Base-by-base conservation (phyloP, 495 filamentous ascomycete species). In the Penicillium steckii region DNA sequence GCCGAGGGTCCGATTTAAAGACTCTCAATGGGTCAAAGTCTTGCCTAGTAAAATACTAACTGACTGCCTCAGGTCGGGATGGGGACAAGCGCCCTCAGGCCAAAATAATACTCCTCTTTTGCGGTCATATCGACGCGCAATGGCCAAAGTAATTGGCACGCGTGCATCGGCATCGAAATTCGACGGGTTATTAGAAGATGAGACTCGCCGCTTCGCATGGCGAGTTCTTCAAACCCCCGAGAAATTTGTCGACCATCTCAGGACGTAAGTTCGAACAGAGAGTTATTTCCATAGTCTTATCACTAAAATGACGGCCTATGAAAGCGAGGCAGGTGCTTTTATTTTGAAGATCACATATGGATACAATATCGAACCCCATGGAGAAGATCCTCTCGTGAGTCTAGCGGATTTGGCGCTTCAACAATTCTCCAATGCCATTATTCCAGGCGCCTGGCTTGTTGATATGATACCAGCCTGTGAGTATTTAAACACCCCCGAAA, bases 301-400 rank as follows among this genome's bases (percentile, higher is more conserved):
- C 12, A 21, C 41, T 27, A 44, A 24, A 19, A 18, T n/a, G 13
- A 42, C 4, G 25, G 12, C 29, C 27, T n/a, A 53, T 18, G 2
- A 17, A 27, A 76, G 69, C 23, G 65, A 68, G 32, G 66, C 73
- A 4, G 78, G 72, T 8, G 62, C 70, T 7, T 53, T 77, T 9
- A 75, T 81, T 8, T 52, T 81, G 1, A 77, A 77, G 24, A 70
- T 77, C 3, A 54, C 59, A 2, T 83, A 81, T 47, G 78, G 76
- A 13, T 81, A 83, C 52, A 72, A 62, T 0, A 66, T 69, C 9
- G 74, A 77, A 44, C 58, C 64, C 4, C 61, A 72, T 27, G 49
- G 33, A 2, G 33, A 43, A 0, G 80, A 83, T 53, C 69, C 72
- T 13, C 55, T 83, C 8, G 64, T 81, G 6, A 45, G 65, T 18